phyloP scores from a whole-genome alignment of 257 asterid genomes.

The Solanum etuberosum region DNA sequence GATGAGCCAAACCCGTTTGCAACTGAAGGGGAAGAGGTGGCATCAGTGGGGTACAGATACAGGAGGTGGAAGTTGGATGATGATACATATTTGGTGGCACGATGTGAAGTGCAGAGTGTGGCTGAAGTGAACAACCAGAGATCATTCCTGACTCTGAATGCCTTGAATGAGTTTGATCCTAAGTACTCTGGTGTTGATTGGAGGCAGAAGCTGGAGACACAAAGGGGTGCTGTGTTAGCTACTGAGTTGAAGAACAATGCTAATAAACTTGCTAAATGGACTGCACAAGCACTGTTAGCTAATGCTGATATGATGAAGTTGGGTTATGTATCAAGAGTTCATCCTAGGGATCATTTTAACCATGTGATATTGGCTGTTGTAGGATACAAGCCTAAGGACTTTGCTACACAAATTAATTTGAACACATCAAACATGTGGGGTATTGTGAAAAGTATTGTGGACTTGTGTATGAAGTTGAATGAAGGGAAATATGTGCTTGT shows the following conservation, averaged over 20 bases:
- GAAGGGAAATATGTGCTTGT: conserved; percentile 97
- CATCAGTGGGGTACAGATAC: conserved; percentile 86
- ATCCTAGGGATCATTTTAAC: conserved; percentile 86
- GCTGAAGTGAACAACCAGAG: conserved; percentile 69
- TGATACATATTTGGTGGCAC: conserved; percentile 63
- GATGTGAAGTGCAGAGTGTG: conserved; percentile 97
- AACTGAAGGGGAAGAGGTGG: conserved; percentile 89
- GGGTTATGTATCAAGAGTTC: conserved; percentile 95
- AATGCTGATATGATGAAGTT: conserved; percentile 98
- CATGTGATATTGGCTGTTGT: conserved; percentile 94
- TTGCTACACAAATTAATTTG: conserved; percentile 79
- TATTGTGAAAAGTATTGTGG: conserved; percentile 85
- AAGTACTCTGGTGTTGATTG: conserved; percentile 92
- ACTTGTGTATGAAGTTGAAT: conserved; percentile 87
- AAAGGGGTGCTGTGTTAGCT: conserved; percentile 95
- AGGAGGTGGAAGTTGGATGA: conserved; percentile 93
- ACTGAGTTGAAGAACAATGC: conserved; percentile 96
- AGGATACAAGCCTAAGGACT: conserved; percentile 88
- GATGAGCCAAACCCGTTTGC: conserved; percentile 97
- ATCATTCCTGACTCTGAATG: conserved; percentile 70
- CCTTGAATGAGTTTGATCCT: conserved; percentile 89
- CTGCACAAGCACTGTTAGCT: conserved; percentile 80
- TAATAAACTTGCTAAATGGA: conserved; percentile 91
- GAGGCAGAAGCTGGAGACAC: conserved; percentile 97
- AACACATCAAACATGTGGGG: conserved; percentile 99